Evolutionary conservation across 2,329 filamentous ascomycete species (phyloP).

Genomic region (Paecilomyces sp.): DNA sequence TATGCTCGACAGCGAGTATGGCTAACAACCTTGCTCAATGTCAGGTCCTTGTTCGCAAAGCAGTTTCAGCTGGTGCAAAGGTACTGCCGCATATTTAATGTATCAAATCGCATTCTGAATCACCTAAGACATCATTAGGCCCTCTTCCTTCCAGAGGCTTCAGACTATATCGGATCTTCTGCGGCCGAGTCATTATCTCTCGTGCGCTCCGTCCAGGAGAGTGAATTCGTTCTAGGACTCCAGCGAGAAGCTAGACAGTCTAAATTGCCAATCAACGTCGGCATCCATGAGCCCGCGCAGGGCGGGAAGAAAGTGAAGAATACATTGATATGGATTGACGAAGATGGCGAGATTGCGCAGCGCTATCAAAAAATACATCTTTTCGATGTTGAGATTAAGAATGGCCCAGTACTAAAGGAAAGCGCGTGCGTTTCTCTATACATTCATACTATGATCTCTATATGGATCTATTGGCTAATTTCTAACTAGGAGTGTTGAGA

Average conservation of each 20-base stretch:
- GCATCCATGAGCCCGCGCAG: slow-evolving; percentile 68
- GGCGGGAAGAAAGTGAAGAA: slow-evolving; percentile 52
- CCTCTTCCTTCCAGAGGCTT: slow-evolving; percentile 87
- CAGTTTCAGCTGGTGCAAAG: slow-evolving; percentile 69
- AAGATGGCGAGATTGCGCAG: slow-evolving; percentile 50
- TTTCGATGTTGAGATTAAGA: slow-evolving; percentile 64
- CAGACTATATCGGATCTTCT: slow-evolving; percentile 74
- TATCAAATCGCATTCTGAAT: neutral
- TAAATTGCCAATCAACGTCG: slow-evolving; percentile 70
- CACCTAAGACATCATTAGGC: slow-evolving; percentile 40
- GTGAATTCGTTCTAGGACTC: slow-evolving; percentile 70
- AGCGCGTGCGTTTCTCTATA: slow-evolving; percentile 38
- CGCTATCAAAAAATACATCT: slow-evolving; percentile 86
- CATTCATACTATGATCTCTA: neutral
- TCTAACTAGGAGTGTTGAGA: slow-evolving; percentile 53
- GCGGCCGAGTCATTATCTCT: slow-evolving; percentile 63
- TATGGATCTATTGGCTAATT: neutral
- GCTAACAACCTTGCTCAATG: slow-evolving; percentile 74
- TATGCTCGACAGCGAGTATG: slow-evolving; percentile 77
- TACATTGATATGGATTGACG: slow-evolving; percentile 60
- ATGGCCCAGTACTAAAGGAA: slow-evolving; percentile 55
- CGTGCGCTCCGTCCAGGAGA: slow-evolving; percentile 57
- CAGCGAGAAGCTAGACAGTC: slow-evolving; percentile 58
- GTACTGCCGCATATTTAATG: slow-evolving; percentile 34
- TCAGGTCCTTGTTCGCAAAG: slow-evolving; percentile 62